A percentile compares a stretch with the other conserved stretches of the same genome.
Conservation (phyloP, 169 alveolate species). For the Toxoplasma gondii region DNA sequence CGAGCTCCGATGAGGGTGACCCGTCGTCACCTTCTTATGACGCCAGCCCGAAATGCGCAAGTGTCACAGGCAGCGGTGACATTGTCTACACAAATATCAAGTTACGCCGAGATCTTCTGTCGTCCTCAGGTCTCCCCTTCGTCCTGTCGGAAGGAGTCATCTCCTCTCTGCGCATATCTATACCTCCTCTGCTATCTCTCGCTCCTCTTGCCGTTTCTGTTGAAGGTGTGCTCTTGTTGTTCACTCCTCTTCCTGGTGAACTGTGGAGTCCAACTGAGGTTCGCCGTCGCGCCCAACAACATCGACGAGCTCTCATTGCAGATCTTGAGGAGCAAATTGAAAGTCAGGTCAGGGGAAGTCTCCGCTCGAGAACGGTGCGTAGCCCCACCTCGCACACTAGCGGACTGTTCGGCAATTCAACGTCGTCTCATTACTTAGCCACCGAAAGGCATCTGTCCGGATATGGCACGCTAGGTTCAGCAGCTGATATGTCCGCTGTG, state of each 20-base stretch:
- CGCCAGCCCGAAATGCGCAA: background rate
- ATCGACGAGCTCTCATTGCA: slow-evolving; percentile 14
- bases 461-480: too few relatives aligned
- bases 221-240: background rate
- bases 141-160: slow-evolving; percentile 17
- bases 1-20: background rate
- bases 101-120: slow-evolving; percentile 9
- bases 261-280: slow-evolving; percentile 17
- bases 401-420: background rate
- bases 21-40: background rate
- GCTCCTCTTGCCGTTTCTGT: slow-evolving; percentile 6
- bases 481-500: too few relatives aligned
- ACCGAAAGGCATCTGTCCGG: background rate
- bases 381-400: background rate
- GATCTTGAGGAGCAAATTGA: slow-evolving; percentile 14
- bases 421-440: background rate
- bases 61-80: slow-evolving; percentile 11
- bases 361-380: background rate
- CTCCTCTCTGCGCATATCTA: background rate
- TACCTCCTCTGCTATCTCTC: slow-evolving; percentile 36
- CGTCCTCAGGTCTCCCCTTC: slow-evolving; percentile 21
- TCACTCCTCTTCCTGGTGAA: background rate
- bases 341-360: background rate
- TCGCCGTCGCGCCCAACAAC: slow-evolving; percentile 4
- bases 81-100: slow-evolving; percentile 21